Evolutionary conservation across 1,284 basidiomycete genomes (phyloP), one percentile per base, ranked within the genome.

Genomic region (Papiliotrema laurentii): DNA sequence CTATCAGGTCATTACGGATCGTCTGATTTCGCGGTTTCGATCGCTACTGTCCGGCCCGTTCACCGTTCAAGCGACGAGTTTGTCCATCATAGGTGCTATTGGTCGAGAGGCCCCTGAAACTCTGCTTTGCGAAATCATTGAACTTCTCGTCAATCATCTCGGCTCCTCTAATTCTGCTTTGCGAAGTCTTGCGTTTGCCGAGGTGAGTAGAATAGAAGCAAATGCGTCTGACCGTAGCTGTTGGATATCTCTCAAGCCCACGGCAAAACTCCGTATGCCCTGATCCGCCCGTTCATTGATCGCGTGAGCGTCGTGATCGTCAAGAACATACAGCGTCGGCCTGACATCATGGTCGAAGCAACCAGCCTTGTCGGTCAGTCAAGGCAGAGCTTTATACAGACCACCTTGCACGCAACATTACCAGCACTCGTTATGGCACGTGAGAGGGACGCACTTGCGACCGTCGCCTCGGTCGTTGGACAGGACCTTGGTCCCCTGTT

Each of bases 211-310:
- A 18, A 14, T 28, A 5, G 34, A 14, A 13, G 49, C 6, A 18
- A 3, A 18, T 28, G 36, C 40, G 16, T 54, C 49, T 50, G 43
- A 42, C 38, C 30, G 26, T 54, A 91, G 87, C 75, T 91, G 19
- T 68, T 81, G 5, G 76, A 57, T 38, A 49, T 69, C 7, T 51
- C 63, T 5, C 49, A 51, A 22, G 43, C 59, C 86, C 34, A 79
- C 56, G 77, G 80, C 36, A 89, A 86, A 61, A 77, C 82, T 0
- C 80, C 83, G 0, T 88, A 88, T 62, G 78, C 78, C 9, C 75
- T 92, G 30, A 66, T 89, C 9, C 79, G 80, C 3, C 87, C 88
- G 0, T 83, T 85, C 65, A 75, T 90, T 53, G 78, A 82, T 26
- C 77, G 80, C 25, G 78, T 93, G 46, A 83, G 85, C 1, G 80